Percentiles rank a stretch among this genome's conserved stretches.
Evolutionary conservation across 306 rosid species (phyloP).

Genomic region (Lathyrus aphaca): DNA sequence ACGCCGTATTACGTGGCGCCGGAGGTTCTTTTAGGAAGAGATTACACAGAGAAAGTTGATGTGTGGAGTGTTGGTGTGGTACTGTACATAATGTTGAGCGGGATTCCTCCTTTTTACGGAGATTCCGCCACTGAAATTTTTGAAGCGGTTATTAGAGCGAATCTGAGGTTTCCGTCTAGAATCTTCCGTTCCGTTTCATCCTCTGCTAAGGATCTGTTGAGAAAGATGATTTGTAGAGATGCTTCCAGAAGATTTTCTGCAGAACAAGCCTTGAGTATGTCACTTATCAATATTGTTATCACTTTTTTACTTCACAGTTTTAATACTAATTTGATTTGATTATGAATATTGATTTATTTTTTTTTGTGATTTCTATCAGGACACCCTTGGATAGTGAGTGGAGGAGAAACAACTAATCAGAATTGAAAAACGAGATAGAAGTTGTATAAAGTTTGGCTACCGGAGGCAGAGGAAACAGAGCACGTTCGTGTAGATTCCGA

Average conservation of each 20-base stretch:
- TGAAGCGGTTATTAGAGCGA: slow-evolving; percentile 72
- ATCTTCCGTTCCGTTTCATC: slow-evolving; percentile 69
- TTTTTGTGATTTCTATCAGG: slow-evolving; percentile 44
- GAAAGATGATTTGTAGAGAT: slow-evolving; percentile 83
- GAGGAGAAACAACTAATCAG: slow-evolving; percentile 51
- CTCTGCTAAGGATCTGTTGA: slow-evolving; percentile 77
- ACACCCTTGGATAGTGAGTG: slow-evolving; percentile 86
- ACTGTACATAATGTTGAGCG: slow-evolving; percentile 73
- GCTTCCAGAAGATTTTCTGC: slow-evolving; percentile 69
- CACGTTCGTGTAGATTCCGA: slow-evolving; percentile 34
- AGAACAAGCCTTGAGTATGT: slow-evolving; percentile 80
- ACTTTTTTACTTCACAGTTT: neutral
- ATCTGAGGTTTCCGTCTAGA: slow-evolving; percentile 79
- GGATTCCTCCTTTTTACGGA: slow-evolving; percentile 83
- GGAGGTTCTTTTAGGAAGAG: slow-evolving; percentile 74
- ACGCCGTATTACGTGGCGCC: slow-evolving; percentile 95
- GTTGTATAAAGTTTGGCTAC: slow-evolving; percentile 8
- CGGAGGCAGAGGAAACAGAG: slow-evolving; percentile 44
- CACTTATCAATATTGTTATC: neutral
- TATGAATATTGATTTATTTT: neutral
- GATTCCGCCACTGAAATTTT: slow-evolving; percentile 70
- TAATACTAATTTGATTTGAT: neutral
- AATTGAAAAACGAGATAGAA: neutral
- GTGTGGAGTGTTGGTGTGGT: slow-evolving; percentile 88
- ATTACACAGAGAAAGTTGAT: slow-evolving; percentile 72